Percentiles rank a stretch among this genome's conserved stretches.
phyloP scores from a whole-genome alignment of 805 yeast genomes.

The Groenewaldozyma salmanticensis region DNA sequence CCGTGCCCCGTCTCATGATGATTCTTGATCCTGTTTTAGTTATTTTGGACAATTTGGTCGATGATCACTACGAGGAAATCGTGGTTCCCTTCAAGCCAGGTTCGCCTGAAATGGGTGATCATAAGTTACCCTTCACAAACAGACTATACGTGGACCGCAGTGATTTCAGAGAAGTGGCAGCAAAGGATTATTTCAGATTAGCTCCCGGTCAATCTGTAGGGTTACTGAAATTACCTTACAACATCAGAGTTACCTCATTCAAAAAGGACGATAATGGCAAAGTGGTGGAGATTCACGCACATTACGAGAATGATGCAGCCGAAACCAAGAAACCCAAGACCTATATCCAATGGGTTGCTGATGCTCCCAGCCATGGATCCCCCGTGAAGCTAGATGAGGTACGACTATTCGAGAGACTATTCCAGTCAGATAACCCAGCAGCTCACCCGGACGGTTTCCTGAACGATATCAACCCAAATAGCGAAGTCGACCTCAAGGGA shows the following conservation, averaged over 20 bases:
- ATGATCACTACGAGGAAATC: conserved; percentile 58
- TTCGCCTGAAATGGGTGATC: conserved; percentile 59
- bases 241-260: conserved; percentile 58
- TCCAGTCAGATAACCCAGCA: conserved; percentile 84
- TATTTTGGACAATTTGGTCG: conserved; percentile 70
- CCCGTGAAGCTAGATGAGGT: conserved; percentile 65
- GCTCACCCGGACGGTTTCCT: conserved; percentile 82
- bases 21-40: conserved; percentile 79
- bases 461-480: conserved; percentile 69
- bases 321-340: conserved; percentile 80
- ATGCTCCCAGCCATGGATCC: conserved; percentile 46
- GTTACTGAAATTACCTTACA: conserved; percentile 80
- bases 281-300: conserved; percentile 61
- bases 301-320: conserved; percentile 59
- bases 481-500: conserved; percentile 54
- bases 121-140: conserved; percentile 69
- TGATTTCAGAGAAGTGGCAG: conserved; percentile 66
- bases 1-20: conserved; percentile 93
- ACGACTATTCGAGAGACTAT: conserved; percentile 78
- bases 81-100: conserved; percentile 90
- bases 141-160: conserved; percentile 74
- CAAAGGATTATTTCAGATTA: conserved; percentile 76
- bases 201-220: conserved; percentile 96
- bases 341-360: conserved; percentile 93
- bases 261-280: conserved; percentile 55